Evolutionary conservation across 2,329 filamentous ascomycete genomes (phyloP).

Genomic region (Tolypocladium sp.): DNA sequence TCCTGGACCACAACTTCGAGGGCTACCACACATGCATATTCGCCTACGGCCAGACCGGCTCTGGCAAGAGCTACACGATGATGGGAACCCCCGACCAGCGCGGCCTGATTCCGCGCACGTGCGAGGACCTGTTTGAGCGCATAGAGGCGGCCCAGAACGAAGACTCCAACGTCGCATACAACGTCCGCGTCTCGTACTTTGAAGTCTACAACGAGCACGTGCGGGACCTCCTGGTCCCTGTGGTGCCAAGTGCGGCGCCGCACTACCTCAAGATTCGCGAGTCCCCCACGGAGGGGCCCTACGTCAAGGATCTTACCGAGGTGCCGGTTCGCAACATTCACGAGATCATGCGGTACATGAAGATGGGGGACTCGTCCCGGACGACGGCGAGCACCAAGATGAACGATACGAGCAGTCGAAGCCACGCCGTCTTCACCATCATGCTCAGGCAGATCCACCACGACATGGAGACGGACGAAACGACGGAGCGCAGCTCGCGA

Average conservation of each 20-base stretch:
- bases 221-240: constrained; percentile 78
- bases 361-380: constrained; percentile 75
- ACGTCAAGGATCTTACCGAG: constrained; percentile 93
- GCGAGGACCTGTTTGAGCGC: constrained; percentile 89
- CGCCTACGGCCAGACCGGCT: constrained; percentile 95
- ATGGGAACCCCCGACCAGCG: constrained; percentile 85
- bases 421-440: constrained; percentile 95
- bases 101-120: constrained; percentile 89
- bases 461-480: constrained; percentile 94
- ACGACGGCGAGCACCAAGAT: constrained; percentile 95
- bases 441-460: constrained; percentile 98
- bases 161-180: constrained; percentile 88
- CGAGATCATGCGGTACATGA: constrained; percentile 88
- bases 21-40: constrained; percentile 99
- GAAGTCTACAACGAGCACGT: constrained; percentile 99
- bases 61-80: constrained; percentile 96
- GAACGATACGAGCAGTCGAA: constrained; percentile 97
- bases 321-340: constrained; percentile 78
- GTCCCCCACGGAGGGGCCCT: constrained; percentile 88
- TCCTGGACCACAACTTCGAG: constrained; percentile 98
- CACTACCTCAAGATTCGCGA: constrained; percentile 97
- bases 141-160: constrained; percentile 72
- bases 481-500: constrained; percentile 85
- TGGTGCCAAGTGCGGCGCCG: constrained; percentile 59
- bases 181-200: constrained; percentile 95